A percentile compares a stretch with the other conserved stretches of the same genome.
These are phyloP conservation scores for Raphanus hybrid DNA, from an alignment of 441 rosid species.

Conservation along the genomic window DNA sequence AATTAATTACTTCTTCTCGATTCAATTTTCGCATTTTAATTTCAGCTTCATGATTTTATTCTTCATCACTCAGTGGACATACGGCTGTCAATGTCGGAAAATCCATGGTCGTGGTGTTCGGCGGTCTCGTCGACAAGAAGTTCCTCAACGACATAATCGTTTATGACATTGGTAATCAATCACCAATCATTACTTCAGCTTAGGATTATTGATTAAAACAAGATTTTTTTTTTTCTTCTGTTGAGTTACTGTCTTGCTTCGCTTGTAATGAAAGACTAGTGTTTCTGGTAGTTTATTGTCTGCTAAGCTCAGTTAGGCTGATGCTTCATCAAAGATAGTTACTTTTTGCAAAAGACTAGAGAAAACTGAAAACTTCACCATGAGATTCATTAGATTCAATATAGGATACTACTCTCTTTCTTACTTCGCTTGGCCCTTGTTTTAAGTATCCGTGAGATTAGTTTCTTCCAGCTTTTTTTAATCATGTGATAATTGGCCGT, in stretches of 20 bases:
- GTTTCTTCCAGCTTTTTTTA: neutral
- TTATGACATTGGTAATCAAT: slow-evolving; percentile 73
- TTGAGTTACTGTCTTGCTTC: neutral
- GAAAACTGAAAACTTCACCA: neutral
- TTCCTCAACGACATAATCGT: slow-evolving; percentile 74
- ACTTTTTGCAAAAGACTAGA: slow-evolving; percentile 4
- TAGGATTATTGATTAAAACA: neutral
- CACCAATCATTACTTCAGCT: neutral
- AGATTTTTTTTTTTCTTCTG: neutral
- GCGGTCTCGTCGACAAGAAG: slow-evolving; percentile 83
- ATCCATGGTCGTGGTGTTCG: slow-evolving; percentile 84
- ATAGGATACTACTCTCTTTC: slow-evolving; percentile 11
- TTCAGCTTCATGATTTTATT: slow-evolving; percentile 1
- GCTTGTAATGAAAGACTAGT: neutral
- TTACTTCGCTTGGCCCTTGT: neutral
- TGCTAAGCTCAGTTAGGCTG: neutral
- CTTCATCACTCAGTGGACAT: slow-evolving; percentile 65
- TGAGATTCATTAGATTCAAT: neutral
- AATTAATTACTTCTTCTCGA: neutral
- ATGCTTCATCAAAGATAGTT: slow-evolving; percentile 3
- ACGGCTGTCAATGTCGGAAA: slow-evolving; percentile 78
- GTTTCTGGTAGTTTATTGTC: neutral
- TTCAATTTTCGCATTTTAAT: slow-evolving; percentile 10
- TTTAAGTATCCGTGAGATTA: too few relatives aligned
- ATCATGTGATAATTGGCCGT: neutral